phyloP scores from a whole-genome alignment of 208 protist genomes.

The Trypanosoma platydactyli region DNA sequence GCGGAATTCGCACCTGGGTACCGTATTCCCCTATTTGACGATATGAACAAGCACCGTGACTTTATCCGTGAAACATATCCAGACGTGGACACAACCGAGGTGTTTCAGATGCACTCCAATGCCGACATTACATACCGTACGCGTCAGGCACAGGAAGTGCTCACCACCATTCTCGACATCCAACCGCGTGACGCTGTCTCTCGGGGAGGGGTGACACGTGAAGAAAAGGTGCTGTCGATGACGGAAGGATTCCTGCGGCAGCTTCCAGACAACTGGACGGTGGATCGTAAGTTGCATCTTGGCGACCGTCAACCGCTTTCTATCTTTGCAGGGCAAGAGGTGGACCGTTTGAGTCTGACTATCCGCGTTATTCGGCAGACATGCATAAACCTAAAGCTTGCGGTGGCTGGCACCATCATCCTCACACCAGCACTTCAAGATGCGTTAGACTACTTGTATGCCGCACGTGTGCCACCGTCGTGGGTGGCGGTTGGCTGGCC shows the following conservation, averaged over 20 bases:
- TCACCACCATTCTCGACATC: slow-evolving; percentile 96
- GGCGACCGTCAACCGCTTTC: slow-evolving; percentile 93
- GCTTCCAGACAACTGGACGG: slow-evolving; percentile 89
- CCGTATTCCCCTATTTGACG: slow-evolving; percentile 91
- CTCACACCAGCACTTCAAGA: slow-evolving; percentile 95
- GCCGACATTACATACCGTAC: slow-evolving; percentile 95
- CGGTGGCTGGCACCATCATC: slow-evolving; percentile 97
- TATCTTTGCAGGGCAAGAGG: slow-evolving; percentile 96
- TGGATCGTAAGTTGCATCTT: slow-evolving; percentile 81
- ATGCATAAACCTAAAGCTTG: slow-evolving; percentile 94
- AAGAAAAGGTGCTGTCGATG: slow-evolving; percentile 92
- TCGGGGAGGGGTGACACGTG: slow-evolving; percentile 88
- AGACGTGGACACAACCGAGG: slow-evolving; percentile 95
- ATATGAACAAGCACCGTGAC: slow-evolving; percentile 92
- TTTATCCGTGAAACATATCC: slow-evolving; percentile 95
- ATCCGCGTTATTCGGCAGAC: slow-evolving; percentile 84
- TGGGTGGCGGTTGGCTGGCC: slow-evolving; percentile 96
- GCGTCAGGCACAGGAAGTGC: slow-evolving; percentile 89
- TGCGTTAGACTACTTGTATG: slow-evolving; percentile 95
- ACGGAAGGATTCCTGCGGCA: slow-evolving; percentile 91
- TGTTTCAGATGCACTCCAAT: slow-evolving; percentile 98
- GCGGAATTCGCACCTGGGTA: slow-evolving; percentile 88
- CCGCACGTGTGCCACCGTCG: slow-evolving; percentile 93
- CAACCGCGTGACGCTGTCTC: slow-evolving; percentile 92
- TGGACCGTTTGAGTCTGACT: slow-evolving; percentile 93